Evolutionary conservation across 2,329 filamentous ascomycete species (phyloP).

Genomic region (Botrytis pseudocinerea): DNA sequence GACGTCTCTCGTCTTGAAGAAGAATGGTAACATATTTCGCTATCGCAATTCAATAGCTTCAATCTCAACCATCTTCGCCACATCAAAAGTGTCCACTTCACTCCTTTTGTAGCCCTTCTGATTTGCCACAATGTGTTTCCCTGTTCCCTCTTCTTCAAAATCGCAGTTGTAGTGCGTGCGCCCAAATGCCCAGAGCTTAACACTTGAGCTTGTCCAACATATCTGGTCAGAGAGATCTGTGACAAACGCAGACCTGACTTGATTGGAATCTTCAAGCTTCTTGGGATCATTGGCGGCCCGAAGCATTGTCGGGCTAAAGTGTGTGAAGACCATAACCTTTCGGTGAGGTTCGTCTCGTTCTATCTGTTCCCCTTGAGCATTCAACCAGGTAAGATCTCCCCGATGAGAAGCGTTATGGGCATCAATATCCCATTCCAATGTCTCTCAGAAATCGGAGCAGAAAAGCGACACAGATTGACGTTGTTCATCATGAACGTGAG

Average conservation of each 20-base stretch:
- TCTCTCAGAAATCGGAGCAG: conserved; percentile 26
- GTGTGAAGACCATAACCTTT: conserved; percentile 44
- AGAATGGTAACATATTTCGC: neutral
- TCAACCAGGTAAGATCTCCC: conserved; percentile 44
- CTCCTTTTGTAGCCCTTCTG: conserved; percentile 44
- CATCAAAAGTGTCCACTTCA: neutral
- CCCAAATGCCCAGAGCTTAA: conserved; percentile 48
- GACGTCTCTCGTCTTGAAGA: neutral
- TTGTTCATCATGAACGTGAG: conserved; percentile 43
- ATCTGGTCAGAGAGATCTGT: conserved; percentile 48
- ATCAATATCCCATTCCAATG: conserved; percentile 20
- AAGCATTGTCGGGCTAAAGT: conserved; percentile 41
- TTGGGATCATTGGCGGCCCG: conserved; percentile 22
- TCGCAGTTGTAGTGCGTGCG: conserved; percentile 48
- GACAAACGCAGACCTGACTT: conserved; percentile 49
- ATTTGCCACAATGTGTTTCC: conserved; percentile 45
- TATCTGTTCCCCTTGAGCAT: conserved; percentile 42
- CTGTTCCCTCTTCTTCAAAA: conserved; percentile 39
- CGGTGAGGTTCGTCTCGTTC: conserved; percentile 39
- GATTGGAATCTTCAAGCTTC: conserved; percentile 28
- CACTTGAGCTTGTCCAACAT: conserved; percentile 34
- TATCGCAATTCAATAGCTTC: neutral
- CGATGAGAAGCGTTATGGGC: conserved; percentile 22
- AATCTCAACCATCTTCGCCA: neutral
- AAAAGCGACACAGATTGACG: conserved; percentile 30